Conservation (phyloP, 257 asterid species). For the Gardenia jasminoides region DNA sequence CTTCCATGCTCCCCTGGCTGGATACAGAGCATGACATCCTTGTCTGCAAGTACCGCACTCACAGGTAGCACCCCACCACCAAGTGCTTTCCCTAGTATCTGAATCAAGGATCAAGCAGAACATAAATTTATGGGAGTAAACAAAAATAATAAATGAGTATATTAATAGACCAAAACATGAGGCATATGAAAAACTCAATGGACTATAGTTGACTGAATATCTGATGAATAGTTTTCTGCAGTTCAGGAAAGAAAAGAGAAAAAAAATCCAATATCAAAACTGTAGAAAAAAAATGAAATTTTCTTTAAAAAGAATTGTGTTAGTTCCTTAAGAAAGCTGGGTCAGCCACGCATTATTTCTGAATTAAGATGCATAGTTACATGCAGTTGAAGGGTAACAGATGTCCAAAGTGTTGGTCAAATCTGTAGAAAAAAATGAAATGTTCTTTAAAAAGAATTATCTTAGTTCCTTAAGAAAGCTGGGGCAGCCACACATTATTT, state of each 20-base stretch:
- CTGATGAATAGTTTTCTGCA: neutral
- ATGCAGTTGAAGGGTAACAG: neutral
- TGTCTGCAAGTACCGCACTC: constrained; percentile 90
- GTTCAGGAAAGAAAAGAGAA: neutral
- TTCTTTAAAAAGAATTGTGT: neutral
- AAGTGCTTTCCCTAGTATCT: constrained; percentile 96
- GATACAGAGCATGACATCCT: constrained; percentile 94
- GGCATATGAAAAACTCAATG: neutral
- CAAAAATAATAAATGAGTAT: neutral
- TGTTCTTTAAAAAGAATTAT: neutral
- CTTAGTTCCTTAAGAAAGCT: neutral
- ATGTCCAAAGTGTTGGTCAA: too few relatives aligned
- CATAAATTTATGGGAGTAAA: neutral
- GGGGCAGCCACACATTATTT: neutral
- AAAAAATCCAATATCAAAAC: too few relatives aligned
- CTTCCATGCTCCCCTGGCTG: constrained; percentile 99
- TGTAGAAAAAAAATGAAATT: neutral
- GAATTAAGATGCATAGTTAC: neutral
- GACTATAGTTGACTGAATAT: neutral
- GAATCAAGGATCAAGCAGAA: constrained; percentile 22
- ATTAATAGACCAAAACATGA: neutral
- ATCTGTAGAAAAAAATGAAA: neutral
- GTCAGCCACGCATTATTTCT: neutral
- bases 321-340: neutral
- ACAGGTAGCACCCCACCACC: constrained; percentile 98